These are phyloP conservation scores for Xylariaceae sp. DNA, from an alignment of 2,329 filamentous ascomycete species.

Conservation along the genomic window DNA sequence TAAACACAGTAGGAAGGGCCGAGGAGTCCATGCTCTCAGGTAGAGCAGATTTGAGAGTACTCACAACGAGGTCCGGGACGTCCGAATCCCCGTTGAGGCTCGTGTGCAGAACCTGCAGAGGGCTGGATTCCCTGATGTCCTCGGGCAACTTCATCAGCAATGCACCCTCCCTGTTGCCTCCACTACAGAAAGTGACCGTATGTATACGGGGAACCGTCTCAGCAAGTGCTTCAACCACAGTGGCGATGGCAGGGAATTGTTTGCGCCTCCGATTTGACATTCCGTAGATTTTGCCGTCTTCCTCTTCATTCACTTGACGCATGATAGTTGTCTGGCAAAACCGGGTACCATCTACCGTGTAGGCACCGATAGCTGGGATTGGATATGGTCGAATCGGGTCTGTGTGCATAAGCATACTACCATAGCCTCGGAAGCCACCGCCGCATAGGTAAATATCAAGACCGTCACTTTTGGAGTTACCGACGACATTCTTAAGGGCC, in stretches of 20 bases:
- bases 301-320: constrained; percentile 44
- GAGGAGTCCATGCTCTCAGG: constrained; percentile 34
- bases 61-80: constrained; percentile 33
- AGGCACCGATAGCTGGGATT: constrained; percentile 77
- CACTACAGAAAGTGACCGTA: constrained; percentile 77
- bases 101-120: constrained; percentile 44
- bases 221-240: constrained; percentile 72
- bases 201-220: constrained; percentile 66
- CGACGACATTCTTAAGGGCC: constrained; percentile 43
- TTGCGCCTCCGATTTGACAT: constrained; percentile 73
- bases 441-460: constrained; percentile 81
- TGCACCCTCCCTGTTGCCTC: constrained; percentile 81
- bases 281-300: constrained; percentile 62
- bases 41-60: constrained; percentile 36
- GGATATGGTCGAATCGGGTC: constrained; percentile 74
- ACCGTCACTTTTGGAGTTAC: constrained; percentile 30
- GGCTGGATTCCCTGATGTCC: constrained; percentile 58
- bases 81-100: constrained; percentile 8
- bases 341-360: constrained; percentile 56
- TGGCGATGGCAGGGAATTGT: constrained; percentile 80
- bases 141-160: constrained; percentile 66
- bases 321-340: constrained; percentile 55
- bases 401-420: constrained; percentile 79
- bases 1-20: constrained; percentile 37
- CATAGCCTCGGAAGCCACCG: constrained; percentile 87